A percentile compares a stretch with the other conserved stretches of the same genome.
phyloP scores from a whole-genome alignment of 768 basidiomycete species.

The Agrocybe pediades region DNA sequence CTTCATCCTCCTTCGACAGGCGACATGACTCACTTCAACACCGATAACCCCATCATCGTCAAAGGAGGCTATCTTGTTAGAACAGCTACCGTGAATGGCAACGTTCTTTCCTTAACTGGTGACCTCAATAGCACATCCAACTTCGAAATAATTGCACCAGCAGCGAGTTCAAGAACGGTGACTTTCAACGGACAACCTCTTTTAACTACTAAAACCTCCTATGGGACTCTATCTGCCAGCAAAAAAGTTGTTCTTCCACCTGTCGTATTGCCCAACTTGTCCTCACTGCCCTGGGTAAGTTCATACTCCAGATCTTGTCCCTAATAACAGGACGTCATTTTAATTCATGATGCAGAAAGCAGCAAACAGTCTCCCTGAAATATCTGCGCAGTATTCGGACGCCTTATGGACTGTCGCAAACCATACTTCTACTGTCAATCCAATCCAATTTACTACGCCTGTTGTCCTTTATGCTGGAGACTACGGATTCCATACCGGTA shows the following conservation, averaged over 20 bases:
- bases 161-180: constrained; percentile 34
- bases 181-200: constrained; percentile 45
- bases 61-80: constrained; percentile 54
- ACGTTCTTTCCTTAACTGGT: constrained; percentile 41
- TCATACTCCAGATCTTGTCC: background rate
- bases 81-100: constrained; percentile 33
- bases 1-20: constrained; percentile 43
- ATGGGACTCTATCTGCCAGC: constrained; percentile 41
- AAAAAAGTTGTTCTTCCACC: constrained; percentile 33
- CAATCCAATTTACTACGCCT: constrained; percentile 35
- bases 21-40: constrained; percentile 37
- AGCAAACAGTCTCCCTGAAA: constrained; percentile 44
- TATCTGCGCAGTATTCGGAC: constrained; percentile 40
- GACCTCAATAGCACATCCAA: constrained; percentile 44
- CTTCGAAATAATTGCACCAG: constrained; percentile 51
- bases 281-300: constrained; percentile 37
- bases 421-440: constrained; percentile 44
- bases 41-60: constrained; percentile 44
- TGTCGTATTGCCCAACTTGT: constrained; percentile 35
- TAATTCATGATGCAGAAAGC: constrained; percentile 31
- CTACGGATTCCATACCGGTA: constrained; percentile 54
- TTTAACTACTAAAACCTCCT: constrained; percentile 33
- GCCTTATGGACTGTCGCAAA: constrained; percentile 43
- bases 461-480: constrained; percentile 51
- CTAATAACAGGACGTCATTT: background rate